phyloP scores from a whole-genome alignment of 2,329 filamentous ascomycete species.

The Aspergillus thermomutatus region DNA sequence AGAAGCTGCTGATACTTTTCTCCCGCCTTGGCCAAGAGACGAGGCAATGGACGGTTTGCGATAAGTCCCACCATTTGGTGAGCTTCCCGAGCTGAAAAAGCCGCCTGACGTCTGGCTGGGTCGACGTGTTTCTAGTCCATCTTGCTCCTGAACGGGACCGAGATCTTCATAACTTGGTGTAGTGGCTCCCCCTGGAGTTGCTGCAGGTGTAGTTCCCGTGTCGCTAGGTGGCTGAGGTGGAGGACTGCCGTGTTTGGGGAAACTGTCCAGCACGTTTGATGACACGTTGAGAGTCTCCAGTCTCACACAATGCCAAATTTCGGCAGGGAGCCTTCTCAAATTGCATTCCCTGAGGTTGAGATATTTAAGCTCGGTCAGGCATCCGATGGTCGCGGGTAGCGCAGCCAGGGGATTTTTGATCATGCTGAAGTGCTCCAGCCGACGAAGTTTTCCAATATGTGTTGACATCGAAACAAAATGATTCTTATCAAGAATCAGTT shows the following conservation, averaged over 20 bases:
- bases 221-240: constrained; percentile 63
- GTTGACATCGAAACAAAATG: constrained; percentile 88
- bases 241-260: constrained; percentile 73
- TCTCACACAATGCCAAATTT: constrained; percentile 93
- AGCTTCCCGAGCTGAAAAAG: constrained; percentile 70
- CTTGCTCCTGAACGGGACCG: constrained; percentile 60
- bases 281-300: constrained; percentile 92
- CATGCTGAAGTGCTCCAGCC: constrained; percentile 87
- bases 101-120: constrained; percentile 82
- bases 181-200: constrained; percentile 51
- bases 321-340: constrained; percentile 78
- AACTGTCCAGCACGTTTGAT: constrained; percentile 85
- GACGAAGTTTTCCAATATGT: constrained; percentile 78
- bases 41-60: constrained; percentile 85
- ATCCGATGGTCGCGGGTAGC: constrained; percentile 83
- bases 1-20: constrained; percentile 81
- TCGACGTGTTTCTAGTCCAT: constrained; percentile 63
- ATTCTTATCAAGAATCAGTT: constrained; percentile 87
- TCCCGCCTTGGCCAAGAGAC: constrained; percentile 70
- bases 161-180: constrained; percentile 78
- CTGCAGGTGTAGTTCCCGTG: constrained; percentile 41
- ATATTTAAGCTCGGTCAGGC: constrained; percentile 76
- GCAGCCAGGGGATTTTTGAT: constrained; percentile 85
- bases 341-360: constrained; percentile 94
- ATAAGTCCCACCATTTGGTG: constrained; percentile 54